Percentiles rank a stretch among this genome's conserved stretches.
Conservation (phyloP, 148 eudicot species). For the Suaeda aralocaspica region DNA sequence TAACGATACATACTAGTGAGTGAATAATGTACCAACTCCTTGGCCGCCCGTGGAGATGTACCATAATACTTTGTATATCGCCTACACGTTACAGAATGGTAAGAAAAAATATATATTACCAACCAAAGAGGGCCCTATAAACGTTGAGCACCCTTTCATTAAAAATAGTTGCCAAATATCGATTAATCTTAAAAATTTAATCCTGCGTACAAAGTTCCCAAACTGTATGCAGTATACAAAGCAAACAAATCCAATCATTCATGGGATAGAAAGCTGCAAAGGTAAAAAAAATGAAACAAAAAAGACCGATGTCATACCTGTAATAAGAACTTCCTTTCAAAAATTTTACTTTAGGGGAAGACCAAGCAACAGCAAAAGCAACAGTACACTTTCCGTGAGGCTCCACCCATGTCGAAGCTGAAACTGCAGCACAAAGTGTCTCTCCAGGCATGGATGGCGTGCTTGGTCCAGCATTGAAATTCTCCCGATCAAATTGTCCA, state of each 20-base stretch:
- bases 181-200: background rate
- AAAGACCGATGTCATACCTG: conserved; percentile 44
- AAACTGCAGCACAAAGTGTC: conserved; percentile 85
- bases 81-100: conserved; percentile 38
- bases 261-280: background rate
- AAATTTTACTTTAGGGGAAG: conserved; percentile 88
- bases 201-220: background rate
- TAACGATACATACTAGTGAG: conserved; percentile 63
- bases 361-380: conserved; percentile 90
- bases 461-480: conserved; percentile 72
- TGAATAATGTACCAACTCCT: conserved; percentile 82
- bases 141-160: background rate
- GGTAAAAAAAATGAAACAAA: too few relatives aligned
- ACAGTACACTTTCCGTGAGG: conserved; percentile 96
- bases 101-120: conserved; percentile 6
- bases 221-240: conserved; percentile 3
- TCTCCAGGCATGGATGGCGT: conserved; percentile 88
- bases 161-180: background rate
- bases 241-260: background rate
- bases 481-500: conserved; percentile 86
- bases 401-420: conserved; percentile 97
- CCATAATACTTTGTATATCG: conserved; percentile 91
- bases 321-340: conserved; percentile 83
- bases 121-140: background rate
- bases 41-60: conserved; percentile 79